Percentiles rank a stretch among this genome's conserved stretches.
phyloP scores from a whole-genome alignment of 345 rosid genomes.

The Dimocarpus longan region DNA sequence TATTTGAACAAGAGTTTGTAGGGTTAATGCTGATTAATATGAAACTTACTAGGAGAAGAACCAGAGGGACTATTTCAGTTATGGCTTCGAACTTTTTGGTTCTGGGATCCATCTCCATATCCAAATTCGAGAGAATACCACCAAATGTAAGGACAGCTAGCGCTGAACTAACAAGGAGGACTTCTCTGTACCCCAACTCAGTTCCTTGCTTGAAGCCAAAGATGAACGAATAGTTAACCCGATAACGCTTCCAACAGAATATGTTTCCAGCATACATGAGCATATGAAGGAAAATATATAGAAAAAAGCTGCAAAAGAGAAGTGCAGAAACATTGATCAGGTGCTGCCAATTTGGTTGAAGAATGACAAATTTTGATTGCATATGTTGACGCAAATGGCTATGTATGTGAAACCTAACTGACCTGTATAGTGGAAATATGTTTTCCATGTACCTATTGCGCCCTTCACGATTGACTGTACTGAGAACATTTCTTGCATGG shows the following conservation, averaged over 20 bases:
- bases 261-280: conserved; percentile 63
- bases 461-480: conserved; percentile 33
- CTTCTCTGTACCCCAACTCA: conserved; percentile 69
- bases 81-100: conserved; percentile 53
- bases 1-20: neutral
- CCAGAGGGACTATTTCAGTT: conserved; percentile 71
- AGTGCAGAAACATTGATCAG: neutral
- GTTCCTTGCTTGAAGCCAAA: conserved; percentile 78
- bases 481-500: conserved; percentile 54
- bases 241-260: conserved; percentile 67
- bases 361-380: neutral
- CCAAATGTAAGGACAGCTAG: conserved; percentile 62
- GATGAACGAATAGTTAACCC: conserved; percentile 70
- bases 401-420: neutral
- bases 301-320: conserved; percentile 55
- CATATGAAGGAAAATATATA: conserved; percentile 68
- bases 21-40: neutral
- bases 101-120: conserved; percentile 82
- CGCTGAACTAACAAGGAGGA: conserved; percentile 52
- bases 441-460: conserved; percentile 62
- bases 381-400: neutral
- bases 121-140: conserved; percentile 63
- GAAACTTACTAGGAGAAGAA: conserved; percentile 54
- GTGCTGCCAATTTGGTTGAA: neutral
- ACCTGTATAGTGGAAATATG: conserved; percentile 79